A percentile compares a stretch with the other conserved stretches of the same genome.
phyloP scores from a whole-genome alignment of 176 grass and related monocot species.

The Puya raimondii region DNA sequence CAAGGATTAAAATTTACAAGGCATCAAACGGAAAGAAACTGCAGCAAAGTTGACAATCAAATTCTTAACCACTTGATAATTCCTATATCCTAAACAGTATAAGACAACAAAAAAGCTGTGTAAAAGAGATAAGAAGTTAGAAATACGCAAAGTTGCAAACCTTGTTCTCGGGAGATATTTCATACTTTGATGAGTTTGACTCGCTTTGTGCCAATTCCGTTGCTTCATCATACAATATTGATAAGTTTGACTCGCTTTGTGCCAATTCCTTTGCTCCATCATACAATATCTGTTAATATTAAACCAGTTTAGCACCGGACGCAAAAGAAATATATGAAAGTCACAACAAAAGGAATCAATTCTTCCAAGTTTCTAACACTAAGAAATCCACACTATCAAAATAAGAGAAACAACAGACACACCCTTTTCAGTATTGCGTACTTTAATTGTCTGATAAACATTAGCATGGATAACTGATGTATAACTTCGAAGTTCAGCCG shows the following conservation, averaged over 20 bases:
- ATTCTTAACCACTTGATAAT: background rate
- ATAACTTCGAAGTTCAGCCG: conserved; percentile 79
- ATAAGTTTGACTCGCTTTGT: background rate
- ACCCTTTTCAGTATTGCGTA: conserved; percentile 75
- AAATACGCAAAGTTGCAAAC: conserved; percentile 20
- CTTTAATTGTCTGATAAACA: conserved; percentile 99
- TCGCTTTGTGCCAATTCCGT: conserved; percentile 81
- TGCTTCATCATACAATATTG: conserved; percentile 75
- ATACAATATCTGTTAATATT: conserved; percentile 59
- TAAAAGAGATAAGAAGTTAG: too few relatives aligned
- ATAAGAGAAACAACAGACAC: conserved; percentile 48
- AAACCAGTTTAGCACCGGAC: conserved; percentile 11
- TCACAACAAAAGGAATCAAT: conserved; percentile 6
- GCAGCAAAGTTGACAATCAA: background rate
- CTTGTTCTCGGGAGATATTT: conserved; percentile 59
- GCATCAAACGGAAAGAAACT: background rate
- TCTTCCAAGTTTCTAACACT: conserved; percentile 11
- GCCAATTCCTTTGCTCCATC: conserved; percentile 90
- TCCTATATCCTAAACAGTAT: background rate
- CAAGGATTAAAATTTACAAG: conserved; percentile 8
- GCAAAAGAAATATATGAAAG: conserved; percentile 16
- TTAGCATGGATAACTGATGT: conserved; percentile 93
- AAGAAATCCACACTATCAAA: conserved; percentile 23
- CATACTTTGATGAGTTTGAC: conserved; percentile 60
- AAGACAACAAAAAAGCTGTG: too few relatives aligned